Base-by-base conservation (phyloP, 2,329 filamentous ascomycete genomes). In the Emmonsia crescens region DNA sequence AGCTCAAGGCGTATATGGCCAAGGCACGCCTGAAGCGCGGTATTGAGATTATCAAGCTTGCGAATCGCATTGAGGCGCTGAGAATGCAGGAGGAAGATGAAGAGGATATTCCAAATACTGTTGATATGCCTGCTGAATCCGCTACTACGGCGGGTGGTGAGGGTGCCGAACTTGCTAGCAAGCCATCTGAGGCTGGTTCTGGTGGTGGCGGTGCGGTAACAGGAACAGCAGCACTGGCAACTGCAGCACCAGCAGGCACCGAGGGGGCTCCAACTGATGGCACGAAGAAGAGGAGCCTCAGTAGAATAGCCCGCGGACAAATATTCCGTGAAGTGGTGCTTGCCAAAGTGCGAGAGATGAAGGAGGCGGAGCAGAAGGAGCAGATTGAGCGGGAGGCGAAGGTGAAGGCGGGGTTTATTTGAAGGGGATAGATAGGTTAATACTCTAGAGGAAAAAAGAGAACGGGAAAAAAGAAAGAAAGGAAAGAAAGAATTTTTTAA, bases 311-410 rank as follows among this genome's bases (percentile, higher is more conserved):
- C 40, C 84, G 84, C 68, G 82, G 82, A 56, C 83, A 90, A 64
- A 95, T 97, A 69, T 96, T 97, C 84, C 85, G 89, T 69, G 93
- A 96, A 75, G 89, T 97, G 14, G 93, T 96, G 16, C 80, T 96
- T 62, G 93, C 92, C 66, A 97, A 96, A 79, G 91, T 96, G 54
- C 85, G 88, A 63, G 92, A 96, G 76, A 89, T 90, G 83, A 95
- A 95, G 81, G 88, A 91, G 68, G 84, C 92, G 69, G 88, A 96
- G 72, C 86, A 92, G 72, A 84, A 83, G 38, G 81, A 88, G 68
- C 86, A 87, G 73, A 76, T 83, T 73, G 89, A 76, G 79, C 85
- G 75, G 79, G 86, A 78, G 62, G 79, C 79, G 6, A 67, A 64
- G 61, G 59, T 61, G 33, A 65, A 64, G 49, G 58, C 58, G 5